Percentiles rank a stretch among this genome's conserved stretches.
Conservation (phyloP, 1,284 basidiomycete species). For the Malassezia sympodialis region DNA sequence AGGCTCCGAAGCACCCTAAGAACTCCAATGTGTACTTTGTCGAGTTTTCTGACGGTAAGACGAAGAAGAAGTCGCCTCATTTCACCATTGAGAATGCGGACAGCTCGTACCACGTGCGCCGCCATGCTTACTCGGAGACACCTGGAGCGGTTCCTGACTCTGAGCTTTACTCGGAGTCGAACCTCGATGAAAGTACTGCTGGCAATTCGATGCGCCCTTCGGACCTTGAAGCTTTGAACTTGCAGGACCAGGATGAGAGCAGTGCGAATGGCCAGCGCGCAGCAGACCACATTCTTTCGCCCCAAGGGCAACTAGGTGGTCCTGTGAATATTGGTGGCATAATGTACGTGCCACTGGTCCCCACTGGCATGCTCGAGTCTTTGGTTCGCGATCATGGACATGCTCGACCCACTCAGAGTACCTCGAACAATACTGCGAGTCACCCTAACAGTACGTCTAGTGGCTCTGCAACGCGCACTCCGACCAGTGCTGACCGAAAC, state of each 20-base stretch:
- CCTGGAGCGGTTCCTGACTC: neutral
- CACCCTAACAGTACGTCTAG: neutral
- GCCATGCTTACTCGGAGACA: neutral
- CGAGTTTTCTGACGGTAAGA: conserved; percentile 10
- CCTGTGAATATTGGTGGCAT: neutral
- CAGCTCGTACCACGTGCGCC: neutral
- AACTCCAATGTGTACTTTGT: conserved; percentile 5
- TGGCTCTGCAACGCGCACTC: neutral
- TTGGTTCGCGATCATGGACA: neutral
- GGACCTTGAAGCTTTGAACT: neutral
- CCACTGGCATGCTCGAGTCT: neutral
- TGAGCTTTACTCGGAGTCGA: neutral
- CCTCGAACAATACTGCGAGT: neutral
- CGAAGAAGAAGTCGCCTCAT: conserved; percentile 12
- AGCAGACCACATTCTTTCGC: neutral
- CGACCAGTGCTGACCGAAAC: neutral
- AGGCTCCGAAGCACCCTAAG: conserved; percentile 2
- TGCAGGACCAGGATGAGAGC: neutral
- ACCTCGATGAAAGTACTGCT: neutral
- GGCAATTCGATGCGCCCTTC: neutral
- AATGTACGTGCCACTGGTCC: neutral
- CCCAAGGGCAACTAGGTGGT: neutral
- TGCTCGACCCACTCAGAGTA: neutral
- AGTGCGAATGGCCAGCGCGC: neutral
- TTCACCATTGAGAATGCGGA: conserved; percentile 11